These are phyloP conservation scores for Corylus avellana DNA, from an alignment of 306 rosid genomes.

Conservation along the genomic window DNA sequence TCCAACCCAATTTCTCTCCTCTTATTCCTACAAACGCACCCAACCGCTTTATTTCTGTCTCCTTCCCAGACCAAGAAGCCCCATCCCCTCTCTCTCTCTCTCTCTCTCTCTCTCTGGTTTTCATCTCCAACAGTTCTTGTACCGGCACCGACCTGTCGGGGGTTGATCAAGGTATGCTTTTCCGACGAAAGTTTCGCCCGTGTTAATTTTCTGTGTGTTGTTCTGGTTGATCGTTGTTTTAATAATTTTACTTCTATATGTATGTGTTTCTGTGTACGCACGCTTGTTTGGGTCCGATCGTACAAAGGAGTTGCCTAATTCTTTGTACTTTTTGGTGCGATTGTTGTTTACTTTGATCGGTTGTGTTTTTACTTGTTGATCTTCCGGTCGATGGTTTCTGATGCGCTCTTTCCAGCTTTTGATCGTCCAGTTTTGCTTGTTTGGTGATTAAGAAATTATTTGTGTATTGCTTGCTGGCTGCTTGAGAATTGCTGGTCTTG, in stretches of 20 bases:
- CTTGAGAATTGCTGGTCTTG: not conserved
- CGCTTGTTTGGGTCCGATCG: slow-evolving; percentile 28
- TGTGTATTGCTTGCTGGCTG: not conserved
- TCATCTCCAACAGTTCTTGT: slow-evolving; percentile 29
- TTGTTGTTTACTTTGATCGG: slow-evolving; percentile 28
- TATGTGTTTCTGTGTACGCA: not conserved
- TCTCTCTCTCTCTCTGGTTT: slow-evolving; percentile 20
- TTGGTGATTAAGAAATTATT: not conserved
- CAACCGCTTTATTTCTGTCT: slow-evolving; percentile 57
- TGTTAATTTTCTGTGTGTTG: not conserved
- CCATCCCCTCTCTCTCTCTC: slow-evolving; percentile 12
- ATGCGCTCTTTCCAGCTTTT: slow-evolving; percentile 29
- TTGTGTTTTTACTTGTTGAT: slow-evolving; percentile 19
- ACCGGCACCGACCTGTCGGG: slow-evolving; percentile 28
- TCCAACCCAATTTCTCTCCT: slow-evolving; percentile 47
- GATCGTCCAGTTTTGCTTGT: not conserved
- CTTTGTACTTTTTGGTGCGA: slow-evolving; percentile 15
- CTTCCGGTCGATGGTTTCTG: slow-evolving; percentile 29
- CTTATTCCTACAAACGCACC: slow-evolving; percentile 38
- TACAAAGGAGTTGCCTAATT: not conserved
- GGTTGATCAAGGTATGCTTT: slow-evolving; percentile 36
- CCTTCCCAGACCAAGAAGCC: slow-evolving; percentile 23
- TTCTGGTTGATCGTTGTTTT: slow-evolving; percentile 16
- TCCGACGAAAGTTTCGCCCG: not conserved
- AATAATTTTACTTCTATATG: not conserved